phyloP scores from a whole-genome alignment of 805 yeast genomes.

The Ogataea pignaliae region DNA sequence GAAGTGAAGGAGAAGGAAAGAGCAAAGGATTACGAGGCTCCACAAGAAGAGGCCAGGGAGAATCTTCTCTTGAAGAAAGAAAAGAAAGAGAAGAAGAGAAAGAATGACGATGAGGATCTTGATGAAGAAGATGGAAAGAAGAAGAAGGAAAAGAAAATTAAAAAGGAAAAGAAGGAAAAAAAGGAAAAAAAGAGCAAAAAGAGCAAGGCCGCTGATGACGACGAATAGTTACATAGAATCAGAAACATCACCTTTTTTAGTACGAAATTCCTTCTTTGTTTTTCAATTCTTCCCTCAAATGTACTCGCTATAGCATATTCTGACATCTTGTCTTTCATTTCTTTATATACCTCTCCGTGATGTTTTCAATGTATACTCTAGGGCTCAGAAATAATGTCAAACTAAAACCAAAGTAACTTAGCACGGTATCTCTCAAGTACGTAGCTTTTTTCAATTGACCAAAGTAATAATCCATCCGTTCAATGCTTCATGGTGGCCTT shows the following conservation, averaged over 20 bases:
- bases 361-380: too few species aligned
- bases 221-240: not conserved
- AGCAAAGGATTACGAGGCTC: conserved; percentile 77
- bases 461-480: too few species aligned
- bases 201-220: not conserved
- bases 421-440: too few species aligned
- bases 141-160: conserved; percentile 21
- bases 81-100: conserved; percentile 16
- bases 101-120: conserved; percentile 17
- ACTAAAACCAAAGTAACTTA: too few species aligned
- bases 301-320: too few species aligned
- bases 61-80: conserved; percentile 30
- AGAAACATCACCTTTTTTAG: too few species aligned
- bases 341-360: too few species aligned
- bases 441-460: too few species aligned
- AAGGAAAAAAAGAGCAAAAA: conserved; percentile 10
- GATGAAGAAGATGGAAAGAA: conserved; percentile 28
- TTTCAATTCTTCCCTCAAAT: too few species aligned
- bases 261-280: too few species aligned
- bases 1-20: conserved; percentile 64
- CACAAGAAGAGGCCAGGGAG: conserved; percentile 55
- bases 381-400: too few species aligned
- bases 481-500: conserved; percentile 2
- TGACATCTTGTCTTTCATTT: too few species aligned
- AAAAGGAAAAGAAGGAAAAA: conserved; percentile 12